A percentile compares a stretch with the other conserved stretches of the same genome.
These are phyloP conservation scores for Acmispon strigosus DNA, from an alignment of 306 rosid genomes.

Conservation along the genomic window DNA sequence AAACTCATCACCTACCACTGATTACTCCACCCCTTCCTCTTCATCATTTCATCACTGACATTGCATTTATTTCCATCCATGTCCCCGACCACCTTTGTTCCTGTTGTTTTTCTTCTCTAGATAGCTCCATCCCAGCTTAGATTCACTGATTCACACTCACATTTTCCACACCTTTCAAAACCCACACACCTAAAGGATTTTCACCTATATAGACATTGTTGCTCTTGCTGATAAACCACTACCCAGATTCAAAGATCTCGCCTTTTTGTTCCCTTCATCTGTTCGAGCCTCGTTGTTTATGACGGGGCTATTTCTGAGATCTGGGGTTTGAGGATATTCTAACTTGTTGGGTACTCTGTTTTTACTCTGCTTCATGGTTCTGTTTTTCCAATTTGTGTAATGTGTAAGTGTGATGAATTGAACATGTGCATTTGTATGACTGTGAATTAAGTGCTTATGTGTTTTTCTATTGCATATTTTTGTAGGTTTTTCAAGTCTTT, in stretches of 20 bases:
- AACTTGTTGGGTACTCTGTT: neutral
- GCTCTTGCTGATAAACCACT: conserved; percentile 17
- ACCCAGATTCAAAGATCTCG: conserved; percentile 45
- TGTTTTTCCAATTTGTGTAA: neutral
- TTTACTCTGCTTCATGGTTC: neutral
- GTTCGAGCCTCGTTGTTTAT: conserved; percentile 17
- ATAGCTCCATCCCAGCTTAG: conserved; percentile 72
- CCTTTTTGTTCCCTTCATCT: conserved; percentile 11
- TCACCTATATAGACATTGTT: conserved; percentile 26
- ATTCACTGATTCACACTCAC: conserved; percentile 54
- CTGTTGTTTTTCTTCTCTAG: conserved; percentile 4
- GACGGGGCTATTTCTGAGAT: conserved; percentile 46
- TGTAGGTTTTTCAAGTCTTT: conserved; percentile 35
- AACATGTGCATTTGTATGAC: neutral
- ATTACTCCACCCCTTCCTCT: conserved; percentile 60
- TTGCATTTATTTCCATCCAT: conserved; percentile 10
- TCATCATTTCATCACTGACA: conserved; percentile 11
- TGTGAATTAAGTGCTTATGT: conserved; percentile 5
- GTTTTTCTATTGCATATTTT: conserved; percentile 5
- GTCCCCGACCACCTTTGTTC: conserved; percentile 14
- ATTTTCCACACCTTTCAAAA: conserved; percentile 32
- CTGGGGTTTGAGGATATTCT: conserved; percentile 44
- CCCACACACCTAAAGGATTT: neutral
- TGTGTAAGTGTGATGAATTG: conserved; percentile 11
- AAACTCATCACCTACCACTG: conserved; percentile 67